Base-by-base conservation (phyloP, 2,329 filamentous ascomycete genomes). In the Pezicula carpinea region DNA sequence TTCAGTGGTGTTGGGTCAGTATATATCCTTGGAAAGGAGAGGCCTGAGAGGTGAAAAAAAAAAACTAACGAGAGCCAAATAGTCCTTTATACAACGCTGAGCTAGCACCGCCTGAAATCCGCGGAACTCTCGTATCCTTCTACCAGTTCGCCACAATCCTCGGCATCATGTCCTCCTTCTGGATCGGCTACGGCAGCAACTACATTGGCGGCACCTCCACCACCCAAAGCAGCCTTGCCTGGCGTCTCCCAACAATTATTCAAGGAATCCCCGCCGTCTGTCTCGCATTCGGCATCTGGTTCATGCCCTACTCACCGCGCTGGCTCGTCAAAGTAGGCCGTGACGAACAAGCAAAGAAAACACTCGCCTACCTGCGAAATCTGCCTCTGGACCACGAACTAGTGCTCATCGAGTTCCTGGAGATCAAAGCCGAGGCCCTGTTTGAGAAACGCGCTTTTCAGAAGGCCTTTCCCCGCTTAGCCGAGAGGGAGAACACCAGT, bases 91-190 rank as follows among this genome's bases (percentile, higher is more conserved):
- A 76, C 56, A 74, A 74, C 40, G 71, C 73, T 26, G 76, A 79
- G 55, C 64, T 73, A 5, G 70, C 76, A 1, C 72, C 80, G 10
- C 81, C 82, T 1, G 80, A 86, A 58, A 71, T 84, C 18, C 71
- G 82, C 47, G 83, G 83, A 29, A 73, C 80, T 8, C 69, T 85
- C 3, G 79, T 85, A 13, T 78, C 75, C 2, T 69, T 85, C n/a
- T 80, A 85, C 47, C 80, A 82, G 51, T 70, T 85, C 15, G 75
- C 77, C 2, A 82, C 79, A 48, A 77, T 74, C 2, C 66, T 78
- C 29, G 76, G 75, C 13, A 74, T 79, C 44, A 69, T 72, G 62
- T 63, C 75, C 14, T 67, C 67, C 0, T 73, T 72, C 59, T 75
- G 71, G 70, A 60, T 71, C 29, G 68, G 66, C 18, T 73, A 72